Evolutionary conservation across 1,284 basidiomycete genomes (phyloP).

Genomic region (Ganoderma meredithae): DNA sequence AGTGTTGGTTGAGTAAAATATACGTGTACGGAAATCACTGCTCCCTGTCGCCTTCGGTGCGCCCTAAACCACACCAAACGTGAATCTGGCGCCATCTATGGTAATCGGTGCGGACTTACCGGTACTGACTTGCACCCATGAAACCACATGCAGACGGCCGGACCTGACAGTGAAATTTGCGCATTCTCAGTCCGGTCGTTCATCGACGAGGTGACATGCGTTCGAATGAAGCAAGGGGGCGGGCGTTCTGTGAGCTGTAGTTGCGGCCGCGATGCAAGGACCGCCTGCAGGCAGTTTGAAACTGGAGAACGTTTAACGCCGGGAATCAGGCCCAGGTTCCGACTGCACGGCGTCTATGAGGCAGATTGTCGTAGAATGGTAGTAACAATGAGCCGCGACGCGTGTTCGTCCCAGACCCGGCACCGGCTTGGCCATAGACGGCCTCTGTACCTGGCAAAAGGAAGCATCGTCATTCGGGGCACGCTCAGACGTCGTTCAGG

Average conservation of each 20-base stretch:
- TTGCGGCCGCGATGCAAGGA: background rate
- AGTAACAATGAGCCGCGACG: slow-evolving; percentile 12
- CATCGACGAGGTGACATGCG: background rate
- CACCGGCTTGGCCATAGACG: background rate
- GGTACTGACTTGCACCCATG: background rate
- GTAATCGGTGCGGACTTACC: background rate
- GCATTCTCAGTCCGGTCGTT: background rate
- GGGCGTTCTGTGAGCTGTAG: background rate
- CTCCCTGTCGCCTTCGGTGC: background rate
- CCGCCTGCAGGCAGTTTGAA: background rate
- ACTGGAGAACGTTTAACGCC: background rate
- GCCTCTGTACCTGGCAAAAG: background rate
- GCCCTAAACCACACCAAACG: slow-evolving; percentile 3
- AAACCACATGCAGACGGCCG: background rate
- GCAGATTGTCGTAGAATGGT: slow-evolving; percentile 5
- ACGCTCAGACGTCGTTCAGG: background rate
- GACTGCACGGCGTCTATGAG: slow-evolving; percentile 10
- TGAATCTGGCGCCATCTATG: background rate
- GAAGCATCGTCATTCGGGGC: background rate
- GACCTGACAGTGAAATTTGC: background rate
- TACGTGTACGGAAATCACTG: background rate
- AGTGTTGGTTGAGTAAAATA: background rate
- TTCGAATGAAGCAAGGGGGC: background rate
- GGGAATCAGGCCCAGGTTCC: background rate
- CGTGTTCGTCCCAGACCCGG: background rate